phyloP scores from a whole-genome alignment of 345 rosid genomes.

The Carallia pectinifolia region DNA sequence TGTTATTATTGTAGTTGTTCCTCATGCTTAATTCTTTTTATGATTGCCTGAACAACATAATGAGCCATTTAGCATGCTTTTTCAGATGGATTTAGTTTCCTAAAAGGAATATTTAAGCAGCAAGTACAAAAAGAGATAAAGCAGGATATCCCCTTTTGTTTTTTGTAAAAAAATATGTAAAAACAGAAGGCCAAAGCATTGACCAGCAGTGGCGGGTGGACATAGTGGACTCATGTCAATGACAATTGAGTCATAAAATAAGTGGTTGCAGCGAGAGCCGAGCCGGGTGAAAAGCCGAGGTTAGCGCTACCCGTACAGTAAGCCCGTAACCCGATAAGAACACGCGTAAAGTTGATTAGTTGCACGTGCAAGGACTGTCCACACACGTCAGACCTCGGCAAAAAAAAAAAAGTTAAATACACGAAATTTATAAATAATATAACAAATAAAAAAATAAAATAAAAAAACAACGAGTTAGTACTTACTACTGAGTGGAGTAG shows the following conservation, averaged over 20 bases:
- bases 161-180: too few relatives aligned
- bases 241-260: not conserved
- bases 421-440: not conserved
- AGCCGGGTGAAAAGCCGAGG: slow-evolving; percentile 57
- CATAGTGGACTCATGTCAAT: too few relatives aligned
- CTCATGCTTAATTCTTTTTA: not conserved
- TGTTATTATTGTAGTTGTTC: not conserved
- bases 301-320: slow-evolving; percentile 35
- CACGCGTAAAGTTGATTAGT: slow-evolving; percentile 26
- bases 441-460: not conserved
- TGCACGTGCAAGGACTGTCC: slow-evolving; percentile 58
- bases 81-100: too few relatives aligned
- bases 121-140: too few relatives aligned
- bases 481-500: not conserved
- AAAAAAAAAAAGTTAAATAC: not conserved
- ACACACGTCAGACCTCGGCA: slow-evolving; percentile 27
- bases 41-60: not conserved
- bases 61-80: not conserved
- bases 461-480: not conserved
- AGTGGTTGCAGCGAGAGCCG: slow-evolving; percentile 30
- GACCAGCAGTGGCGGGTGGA: too few relatives aligned
- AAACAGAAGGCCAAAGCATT: too few relatives aligned
- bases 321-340: slow-evolving; percentile 27
- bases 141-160: too few relatives aligned
- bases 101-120: too few relatives aligned